Conservation (phyloP, 2,329 filamentous ascomycete species). For the Amylocarpus encephaloides region DNA sequence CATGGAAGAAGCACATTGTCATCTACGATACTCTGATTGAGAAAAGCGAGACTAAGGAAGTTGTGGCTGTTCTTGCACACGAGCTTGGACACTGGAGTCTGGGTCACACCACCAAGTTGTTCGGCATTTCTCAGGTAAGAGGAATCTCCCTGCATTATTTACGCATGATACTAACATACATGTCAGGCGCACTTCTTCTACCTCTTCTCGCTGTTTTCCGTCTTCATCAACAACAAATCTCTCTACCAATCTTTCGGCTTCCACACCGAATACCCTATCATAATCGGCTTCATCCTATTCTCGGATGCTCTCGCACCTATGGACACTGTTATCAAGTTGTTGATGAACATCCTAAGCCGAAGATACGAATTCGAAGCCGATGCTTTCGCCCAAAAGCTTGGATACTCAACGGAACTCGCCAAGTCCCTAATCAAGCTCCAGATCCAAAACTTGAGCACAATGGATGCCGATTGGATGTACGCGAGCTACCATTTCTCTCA, state of each 20-base stretch:
- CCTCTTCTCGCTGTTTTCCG: constrained; percentile 92
- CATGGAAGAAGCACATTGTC: constrained; percentile 99
- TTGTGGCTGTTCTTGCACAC: constrained; percentile 90
- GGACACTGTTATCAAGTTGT: constrained; percentile 87
- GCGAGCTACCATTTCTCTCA: constrained; percentile 98
- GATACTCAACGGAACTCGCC: constrained; percentile 77
- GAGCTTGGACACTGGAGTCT: constrained; percentile 97
- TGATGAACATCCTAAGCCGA: constrained; percentile 93
- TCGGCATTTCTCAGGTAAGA: constrained; percentile 73
- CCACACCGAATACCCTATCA: constrained; percentile 73
- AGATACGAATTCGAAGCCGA: constrained; percentile 97
- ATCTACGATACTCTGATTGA: constrained; percentile 97
- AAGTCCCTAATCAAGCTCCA: constrained; percentile 92
- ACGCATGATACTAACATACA: constrained; percentile 26
- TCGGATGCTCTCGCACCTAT: constrained; percentile 93
- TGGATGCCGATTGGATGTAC: constrained; percentile 99
- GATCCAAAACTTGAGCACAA: constrained; percentile 94
- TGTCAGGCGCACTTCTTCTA: constrained; percentile 84
- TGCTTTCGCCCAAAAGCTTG: constrained; percentile 76
- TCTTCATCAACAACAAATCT: constrained; percentile 92
- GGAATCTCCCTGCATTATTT: not conserved
- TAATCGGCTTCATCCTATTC: constrained; percentile 96
- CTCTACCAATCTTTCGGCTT: constrained; percentile 92
- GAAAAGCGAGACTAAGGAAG: constrained; percentile 86
- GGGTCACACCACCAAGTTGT: constrained; percentile 87